Evolutionary conservation across 176 grass and related monocot genomes (phyloP).

Genomic region (Neostapfia colusana): DNA sequence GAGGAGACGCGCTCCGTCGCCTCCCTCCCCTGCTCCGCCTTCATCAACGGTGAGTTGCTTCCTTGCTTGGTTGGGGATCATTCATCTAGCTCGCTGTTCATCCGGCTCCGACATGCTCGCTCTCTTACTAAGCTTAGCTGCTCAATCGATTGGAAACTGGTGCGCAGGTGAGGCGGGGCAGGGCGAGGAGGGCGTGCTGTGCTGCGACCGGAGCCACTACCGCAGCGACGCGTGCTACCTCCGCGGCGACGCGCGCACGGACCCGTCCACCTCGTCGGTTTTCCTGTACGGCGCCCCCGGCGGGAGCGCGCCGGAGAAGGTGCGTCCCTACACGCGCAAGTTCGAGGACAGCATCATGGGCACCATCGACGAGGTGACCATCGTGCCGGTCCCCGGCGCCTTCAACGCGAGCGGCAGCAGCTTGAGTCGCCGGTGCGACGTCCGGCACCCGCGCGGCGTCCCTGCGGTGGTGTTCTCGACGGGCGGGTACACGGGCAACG

Average conservation of each 20-base stretch:
- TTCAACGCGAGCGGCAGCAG: slow-evolving; percentile 26
- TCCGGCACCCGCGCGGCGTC: slow-evolving; percentile 57
- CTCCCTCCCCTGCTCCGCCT: slow-evolving; percentile 67
- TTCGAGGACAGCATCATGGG: slow-evolving; percentile 76
- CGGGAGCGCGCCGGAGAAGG: slow-evolving; percentile 53
- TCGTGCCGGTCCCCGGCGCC: slow-evolving; percentile 22
- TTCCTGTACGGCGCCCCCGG: slow-evolving; percentile 53
- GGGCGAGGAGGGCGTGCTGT: slow-evolving; percentile 49
- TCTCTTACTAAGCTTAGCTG: background rate
- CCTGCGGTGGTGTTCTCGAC: slow-evolving; percentile 90
- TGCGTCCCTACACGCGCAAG: slow-evolving; percentile 92
- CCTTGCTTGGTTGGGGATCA: background rate
- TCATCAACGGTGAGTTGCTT: slow-evolving; percentile 67
- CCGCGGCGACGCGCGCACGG: slow-evolving; percentile 82
- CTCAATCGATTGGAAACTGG: background rate
- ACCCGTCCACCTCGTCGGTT: slow-evolving; percentile 66
- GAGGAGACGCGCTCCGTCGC: slow-evolving; percentile 61
- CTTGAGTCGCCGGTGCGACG: slow-evolving; percentile 51
- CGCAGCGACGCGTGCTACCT: slow-evolving; percentile 90
- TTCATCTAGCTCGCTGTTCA: background rate
- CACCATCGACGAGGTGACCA: slow-evolving; percentile 71
- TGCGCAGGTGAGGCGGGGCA: slow-evolving; percentile 47
- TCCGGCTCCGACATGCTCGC: background rate
- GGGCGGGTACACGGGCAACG: slow-evolving; percentile 96
- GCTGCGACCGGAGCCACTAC: slow-evolving; percentile 94